Percentiles rank a stretch among this genome's conserved stretches.
Conservation (phyloP, 176 grass and related monocot species). For the Hordeum vulgare region DNA sequence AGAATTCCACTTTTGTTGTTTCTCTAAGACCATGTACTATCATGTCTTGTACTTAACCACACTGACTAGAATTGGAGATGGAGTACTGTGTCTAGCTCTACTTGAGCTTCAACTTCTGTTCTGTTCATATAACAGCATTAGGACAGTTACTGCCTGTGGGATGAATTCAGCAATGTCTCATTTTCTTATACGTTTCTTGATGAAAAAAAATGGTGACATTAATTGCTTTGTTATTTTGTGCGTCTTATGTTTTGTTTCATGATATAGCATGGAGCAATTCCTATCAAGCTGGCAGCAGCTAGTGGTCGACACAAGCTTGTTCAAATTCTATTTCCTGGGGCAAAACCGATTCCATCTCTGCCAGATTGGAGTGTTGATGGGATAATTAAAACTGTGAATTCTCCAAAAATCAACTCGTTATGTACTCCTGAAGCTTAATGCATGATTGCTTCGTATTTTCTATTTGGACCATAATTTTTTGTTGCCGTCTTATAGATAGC, state of each 20-base stretch:
- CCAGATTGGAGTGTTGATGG: constrained; percentile 16
- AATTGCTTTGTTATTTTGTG: neutral
- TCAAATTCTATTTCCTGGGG: constrained; percentile 28
- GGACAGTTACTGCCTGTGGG: neutral
- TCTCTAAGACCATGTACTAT: neutral
- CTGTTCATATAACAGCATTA: neutral
- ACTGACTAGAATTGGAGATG: neutral
- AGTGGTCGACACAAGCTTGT: constrained; percentile 10
- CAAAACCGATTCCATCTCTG: constrained; percentile 12
- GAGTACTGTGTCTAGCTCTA: neutral
- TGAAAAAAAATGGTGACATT: neutral
- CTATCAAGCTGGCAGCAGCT: constrained; percentile 28
- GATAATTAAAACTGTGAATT: constrained; percentile 4
- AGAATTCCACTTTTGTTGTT: neutral
- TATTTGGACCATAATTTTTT: neutral
- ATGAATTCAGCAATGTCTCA: neutral
- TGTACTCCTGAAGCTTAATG: neutral
- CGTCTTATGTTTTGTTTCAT: neutral
- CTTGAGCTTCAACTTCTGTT: neutral
- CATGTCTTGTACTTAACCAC: no score
- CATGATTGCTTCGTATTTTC: neutral
- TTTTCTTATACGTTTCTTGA: neutral
- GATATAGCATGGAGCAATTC: constrained; percentile 15
- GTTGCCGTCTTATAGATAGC: neutral
- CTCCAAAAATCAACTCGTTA: neutral